phyloP scores from a whole-genome alignment of 108 stramenopile species.

The Skeletonema potamos region DNA sequence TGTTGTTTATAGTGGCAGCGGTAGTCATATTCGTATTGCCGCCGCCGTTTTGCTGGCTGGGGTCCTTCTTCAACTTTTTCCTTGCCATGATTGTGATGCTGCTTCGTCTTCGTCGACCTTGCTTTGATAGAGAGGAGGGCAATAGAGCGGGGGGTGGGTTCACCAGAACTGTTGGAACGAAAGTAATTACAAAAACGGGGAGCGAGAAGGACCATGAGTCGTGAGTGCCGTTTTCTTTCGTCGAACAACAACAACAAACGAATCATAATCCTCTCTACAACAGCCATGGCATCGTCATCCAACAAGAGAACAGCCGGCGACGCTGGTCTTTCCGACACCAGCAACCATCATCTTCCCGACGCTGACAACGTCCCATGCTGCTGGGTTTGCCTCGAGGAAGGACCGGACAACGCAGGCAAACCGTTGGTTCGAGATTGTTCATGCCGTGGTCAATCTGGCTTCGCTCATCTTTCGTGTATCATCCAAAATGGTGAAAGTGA shows the following conservation, averaged over 20 bases:
- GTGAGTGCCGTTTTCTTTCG: neutral
- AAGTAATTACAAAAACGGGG: no score
- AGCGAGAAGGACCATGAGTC: neutral
- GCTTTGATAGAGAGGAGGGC: no score
- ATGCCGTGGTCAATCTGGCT: slow-evolving; percentile 14
- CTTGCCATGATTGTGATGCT: no score
- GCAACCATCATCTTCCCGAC: neutral
- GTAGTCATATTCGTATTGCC: no score
- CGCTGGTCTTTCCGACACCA: neutral
- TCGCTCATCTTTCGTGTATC: slow-evolving; percentile 13
- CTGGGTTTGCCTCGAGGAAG: slow-evolving; percentile 20
- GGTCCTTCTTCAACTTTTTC: no score
- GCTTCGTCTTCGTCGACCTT: no score
- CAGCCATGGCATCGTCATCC: neutral
- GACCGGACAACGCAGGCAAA: neutral
- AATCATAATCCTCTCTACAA: neutral
- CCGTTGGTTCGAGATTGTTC: slow-evolving; percentile 9
- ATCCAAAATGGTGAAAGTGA: slow-evolving; percentile 6
- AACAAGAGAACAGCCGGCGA: neutral
- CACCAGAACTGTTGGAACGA: no score
- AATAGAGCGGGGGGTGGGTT: no score
- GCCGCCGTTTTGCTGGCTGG: no score
- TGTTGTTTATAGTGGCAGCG: no score
- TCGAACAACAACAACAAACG: neutral
- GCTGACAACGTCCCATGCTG: slow-evolving; percentile 12